Evolutionary conservation across 2,329 filamentous ascomycete genomes (phyloP).

Genomic region (Graphilbum fragrans): DNA sequence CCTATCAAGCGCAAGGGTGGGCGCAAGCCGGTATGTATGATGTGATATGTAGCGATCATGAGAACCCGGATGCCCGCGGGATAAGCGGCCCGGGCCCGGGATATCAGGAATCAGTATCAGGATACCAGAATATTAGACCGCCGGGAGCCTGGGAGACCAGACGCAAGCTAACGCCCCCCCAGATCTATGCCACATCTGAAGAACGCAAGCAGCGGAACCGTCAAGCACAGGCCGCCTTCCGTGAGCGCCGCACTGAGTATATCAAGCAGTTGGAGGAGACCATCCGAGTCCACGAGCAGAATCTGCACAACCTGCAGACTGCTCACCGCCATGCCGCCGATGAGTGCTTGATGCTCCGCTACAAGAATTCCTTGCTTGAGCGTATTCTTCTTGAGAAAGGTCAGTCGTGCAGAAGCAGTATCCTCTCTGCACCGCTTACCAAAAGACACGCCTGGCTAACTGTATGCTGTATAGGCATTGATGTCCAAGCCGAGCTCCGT

Average conservation of each 20-base stretch:
- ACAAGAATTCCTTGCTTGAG: slow-evolving; percentile 95
- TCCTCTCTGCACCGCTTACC: too few species aligned
- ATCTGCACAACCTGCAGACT: slow-evolving; percentile 81
- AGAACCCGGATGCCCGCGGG: too few species aligned
- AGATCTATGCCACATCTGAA: slow-evolving; percentile 98
- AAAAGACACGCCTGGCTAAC: not conserved
- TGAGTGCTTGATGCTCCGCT: slow-evolving; percentile 94
- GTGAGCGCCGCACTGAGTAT: slow-evolving; percentile 93
- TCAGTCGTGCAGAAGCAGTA: too few species aligned
- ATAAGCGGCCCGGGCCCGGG: too few species aligned
- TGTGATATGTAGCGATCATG: too few species aligned
- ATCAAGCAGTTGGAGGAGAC: slow-evolving; percentile 98
- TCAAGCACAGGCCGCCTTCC: slow-evolving; percentile 93
- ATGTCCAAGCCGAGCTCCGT: slow-evolving; percentile 90
- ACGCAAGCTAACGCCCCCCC: not conserved
- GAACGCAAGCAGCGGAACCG: slow-evolving; percentile 96
- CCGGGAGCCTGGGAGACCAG: too few species aligned
- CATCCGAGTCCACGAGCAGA: slow-evolving; percentile 94
- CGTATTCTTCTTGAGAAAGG: slow-evolving; percentile 94
- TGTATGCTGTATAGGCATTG: slow-evolving; percentile 53
- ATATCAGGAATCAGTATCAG: too few species aligned
- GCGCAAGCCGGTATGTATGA: slow-evolving; percentile 70
- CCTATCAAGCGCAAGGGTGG: slow-evolving; percentile 93
- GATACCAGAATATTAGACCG: too few species aligned
- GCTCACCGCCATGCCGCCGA: slow-evolving; percentile 90